These are phyloP conservation scores for Ruellia speciosa DNA, from an alignment of 305 asterid species.

Conservation along the genomic window DNA sequence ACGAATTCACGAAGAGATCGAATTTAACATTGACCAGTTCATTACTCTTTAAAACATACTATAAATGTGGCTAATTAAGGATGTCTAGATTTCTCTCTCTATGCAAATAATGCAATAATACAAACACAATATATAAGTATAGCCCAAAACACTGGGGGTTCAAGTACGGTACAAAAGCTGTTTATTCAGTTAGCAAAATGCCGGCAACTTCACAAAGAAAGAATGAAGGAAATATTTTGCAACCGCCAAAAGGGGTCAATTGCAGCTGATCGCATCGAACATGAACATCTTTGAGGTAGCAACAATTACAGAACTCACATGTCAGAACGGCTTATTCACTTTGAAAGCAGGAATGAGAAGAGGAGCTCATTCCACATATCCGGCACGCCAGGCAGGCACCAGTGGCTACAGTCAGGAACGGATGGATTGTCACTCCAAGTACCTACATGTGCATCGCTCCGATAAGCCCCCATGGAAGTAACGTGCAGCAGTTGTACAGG, in stretches of 20 bases:
- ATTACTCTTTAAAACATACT: no score
- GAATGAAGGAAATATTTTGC: neutral
- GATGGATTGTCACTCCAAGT: conserved; percentile 58
- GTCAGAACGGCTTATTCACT: neutral
- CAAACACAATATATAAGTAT: no score
- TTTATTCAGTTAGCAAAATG: no score
- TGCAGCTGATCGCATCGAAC: neutral
- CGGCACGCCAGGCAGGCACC: conserved; percentile 75
- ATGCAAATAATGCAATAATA: no score
- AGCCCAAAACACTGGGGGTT: no score
- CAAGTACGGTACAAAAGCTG: no score
- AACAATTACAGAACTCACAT: no score
- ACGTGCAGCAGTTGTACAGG: conserved; percentile 63
- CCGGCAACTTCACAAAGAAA: neutral
- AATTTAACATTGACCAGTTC: no score
- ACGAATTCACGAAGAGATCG: no score
- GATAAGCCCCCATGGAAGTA: conserved; percentile 60
- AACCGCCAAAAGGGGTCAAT: no score
- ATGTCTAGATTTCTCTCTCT: no score
- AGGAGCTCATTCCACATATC: conserved; percentile 67
- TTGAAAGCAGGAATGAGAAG: conserved; percentile 31
- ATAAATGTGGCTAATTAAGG: no score
- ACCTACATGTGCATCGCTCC: conserved; percentile 68
- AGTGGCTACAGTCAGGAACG: conserved; percentile 72
- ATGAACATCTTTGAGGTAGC: neutral